These are phyloP conservation scores for Tricholoma terreum DNA, from an alignment of 768 basidiomycete genomes.

Conservation along the genomic window DNA sequence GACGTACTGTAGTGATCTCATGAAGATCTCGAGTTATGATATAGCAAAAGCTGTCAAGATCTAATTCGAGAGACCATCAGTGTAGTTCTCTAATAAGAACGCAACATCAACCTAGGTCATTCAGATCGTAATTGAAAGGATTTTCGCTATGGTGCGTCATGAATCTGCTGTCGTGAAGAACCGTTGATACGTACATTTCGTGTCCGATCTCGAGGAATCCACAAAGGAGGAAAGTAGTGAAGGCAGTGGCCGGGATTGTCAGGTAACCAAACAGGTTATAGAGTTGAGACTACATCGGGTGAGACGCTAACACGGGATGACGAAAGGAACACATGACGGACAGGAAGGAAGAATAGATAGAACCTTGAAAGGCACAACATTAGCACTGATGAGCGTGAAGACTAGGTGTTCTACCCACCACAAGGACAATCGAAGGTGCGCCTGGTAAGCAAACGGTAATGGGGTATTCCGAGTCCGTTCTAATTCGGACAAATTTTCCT, in stretches of 20 bases:
- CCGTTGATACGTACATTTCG: conserved; percentile 44
- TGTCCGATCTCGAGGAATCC: conserved; percentile 70
- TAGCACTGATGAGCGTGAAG: background rate
- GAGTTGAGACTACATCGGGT: conserved; percentile 46
- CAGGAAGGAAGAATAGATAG: conserved; percentile 34
- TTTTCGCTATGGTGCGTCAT: conserved; percentile 45
- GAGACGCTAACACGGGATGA: conserved; percentile 16
- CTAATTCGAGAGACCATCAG: conserved; percentile 19
- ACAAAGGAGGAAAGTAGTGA: conserved; percentile 58
- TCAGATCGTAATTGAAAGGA: conserved; percentile 65
- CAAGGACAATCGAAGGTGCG: conserved; percentile 58
- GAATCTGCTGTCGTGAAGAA: background rate
- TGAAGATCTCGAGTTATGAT: conserved; percentile 65
- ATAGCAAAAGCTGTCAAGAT: conserved; percentile 67
- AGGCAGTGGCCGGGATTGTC: conserved; percentile 61
- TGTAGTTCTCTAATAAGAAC: background rate
- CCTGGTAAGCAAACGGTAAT: conserved; percentile 68
- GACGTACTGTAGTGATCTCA: conserved; percentile 65
- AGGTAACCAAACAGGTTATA: conserved; percentile 35
- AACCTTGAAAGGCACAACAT: conserved; percentile 17
- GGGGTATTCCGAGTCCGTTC: conserved; percentile 65
- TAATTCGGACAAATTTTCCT: conserved; percentile 56
- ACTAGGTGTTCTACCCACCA: conserved; percentile 39
- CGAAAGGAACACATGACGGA: conserved; percentile 26
- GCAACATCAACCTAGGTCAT: conserved; percentile 50